These are phyloP conservation scores for Wallacemonas rigidus DNA, from an alignment of 208 protist species.

Conservation along the genomic window DNA sequence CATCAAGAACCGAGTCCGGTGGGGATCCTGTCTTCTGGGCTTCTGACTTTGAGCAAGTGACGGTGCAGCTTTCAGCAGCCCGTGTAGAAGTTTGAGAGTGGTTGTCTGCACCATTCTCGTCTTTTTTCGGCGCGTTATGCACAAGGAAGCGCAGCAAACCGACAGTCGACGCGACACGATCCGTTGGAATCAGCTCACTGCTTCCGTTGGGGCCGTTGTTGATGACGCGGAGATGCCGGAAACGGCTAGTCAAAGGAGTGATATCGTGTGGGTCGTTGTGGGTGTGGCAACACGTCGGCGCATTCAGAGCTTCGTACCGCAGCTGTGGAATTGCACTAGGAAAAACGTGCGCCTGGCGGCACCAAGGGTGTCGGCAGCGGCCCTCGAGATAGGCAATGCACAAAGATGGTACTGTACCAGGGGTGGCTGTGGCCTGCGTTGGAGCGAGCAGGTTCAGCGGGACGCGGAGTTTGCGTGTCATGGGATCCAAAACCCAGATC, in stretches of 20 bases:
- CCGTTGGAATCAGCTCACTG: slow-evolving; percentile 73
- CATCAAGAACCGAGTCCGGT: slow-evolving; percentile 50
- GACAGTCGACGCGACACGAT: slow-evolving; percentile 80
- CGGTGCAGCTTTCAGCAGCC: slow-evolving; percentile 6
- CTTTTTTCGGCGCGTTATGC: slow-evolving; percentile 56
- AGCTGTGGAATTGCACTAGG: slow-evolving; percentile 73
- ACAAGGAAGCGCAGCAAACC: slow-evolving; percentile 83
- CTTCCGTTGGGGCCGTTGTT: slow-evolving; percentile 50
- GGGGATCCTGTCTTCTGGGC: slow-evolving; percentile 4
- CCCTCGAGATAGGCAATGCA: slow-evolving; percentile 87
- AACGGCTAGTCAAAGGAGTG: slow-evolving; percentile 60
- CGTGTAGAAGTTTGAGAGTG: neutral
- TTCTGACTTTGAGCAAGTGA: slow-evolving; percentile 17
- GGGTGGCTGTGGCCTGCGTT: slow-evolving; percentile 84
- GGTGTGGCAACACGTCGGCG: slow-evolving; percentile 81
- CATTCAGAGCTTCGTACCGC: slow-evolving; percentile 80
- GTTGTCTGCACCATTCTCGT: slow-evolving; percentile 23
- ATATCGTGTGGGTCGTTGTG: slow-evolving; percentile 86
- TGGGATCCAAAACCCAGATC: slow-evolving; percentile 89
- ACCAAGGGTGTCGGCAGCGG: slow-evolving; percentile 88
- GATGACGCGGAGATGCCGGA: slow-evolving; percentile 68
- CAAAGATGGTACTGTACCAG: slow-evolving; percentile 80
- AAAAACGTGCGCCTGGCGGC: slow-evolving; percentile 84
- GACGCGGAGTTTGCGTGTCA: slow-evolving; percentile 86
- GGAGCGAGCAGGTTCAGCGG: slow-evolving; percentile 69